Evolutionary conservation across 75 land plant genomes (phyloP).

Genomic region (Isoetes taiwanensis): DNA sequence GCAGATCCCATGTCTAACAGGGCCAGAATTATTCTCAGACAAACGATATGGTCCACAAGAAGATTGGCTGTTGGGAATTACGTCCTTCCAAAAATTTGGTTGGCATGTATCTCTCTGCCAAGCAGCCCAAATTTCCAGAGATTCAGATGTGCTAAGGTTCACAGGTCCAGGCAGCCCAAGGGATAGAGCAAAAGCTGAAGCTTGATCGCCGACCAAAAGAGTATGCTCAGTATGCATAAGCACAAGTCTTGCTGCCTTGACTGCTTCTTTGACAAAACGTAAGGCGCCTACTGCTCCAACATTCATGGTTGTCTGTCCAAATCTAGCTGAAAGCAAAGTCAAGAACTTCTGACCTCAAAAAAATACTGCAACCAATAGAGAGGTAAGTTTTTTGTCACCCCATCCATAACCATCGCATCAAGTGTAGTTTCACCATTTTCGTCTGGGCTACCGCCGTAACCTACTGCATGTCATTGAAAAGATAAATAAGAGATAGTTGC

Average conservation of each 20-base stretch:
- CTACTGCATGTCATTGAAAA: slow-evolving; percentile 41
- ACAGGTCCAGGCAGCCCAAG: slow-evolving; percentile 89
- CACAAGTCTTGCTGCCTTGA: slow-evolving; percentile 73
- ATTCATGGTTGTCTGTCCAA: slow-evolving; percentile 73
- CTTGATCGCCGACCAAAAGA: slow-evolving; percentile 82
- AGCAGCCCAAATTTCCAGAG: slow-evolving; percentile 49
- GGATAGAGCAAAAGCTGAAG: slow-evolving; percentile 71
- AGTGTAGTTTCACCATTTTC: slow-evolving; percentile 94
- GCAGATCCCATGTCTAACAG: not conserved
- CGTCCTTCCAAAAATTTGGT: slow-evolving; percentile 83
- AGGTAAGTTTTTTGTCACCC: slow-evolving; percentile 37
- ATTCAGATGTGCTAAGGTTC: slow-evolving; percentile 74
- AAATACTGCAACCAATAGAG: not conserved
- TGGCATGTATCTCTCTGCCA: slow-evolving; percentile 67
- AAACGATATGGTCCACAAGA: slow-evolving; percentile 71
- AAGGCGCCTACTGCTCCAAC: slow-evolving; percentile 93
- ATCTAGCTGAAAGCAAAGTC: no score
- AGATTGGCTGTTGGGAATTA: slow-evolving; percentile 37
- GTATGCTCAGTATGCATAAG: slow-evolving; percentile 81
- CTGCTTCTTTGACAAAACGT: slow-evolving; percentile 73
- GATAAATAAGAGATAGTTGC: not conserved
- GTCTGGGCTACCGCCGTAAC: slow-evolving; percentile 97
- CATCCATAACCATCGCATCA: slow-evolving; percentile 94
- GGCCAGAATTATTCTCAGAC: no score
- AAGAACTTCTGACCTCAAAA: not conserved